A percentile compares a stretch with the other conserved stretches of the same genome.
phyloP scores from a whole-genome alignment of 441 rosid genomes.

The Pelargonium australe region DNA sequence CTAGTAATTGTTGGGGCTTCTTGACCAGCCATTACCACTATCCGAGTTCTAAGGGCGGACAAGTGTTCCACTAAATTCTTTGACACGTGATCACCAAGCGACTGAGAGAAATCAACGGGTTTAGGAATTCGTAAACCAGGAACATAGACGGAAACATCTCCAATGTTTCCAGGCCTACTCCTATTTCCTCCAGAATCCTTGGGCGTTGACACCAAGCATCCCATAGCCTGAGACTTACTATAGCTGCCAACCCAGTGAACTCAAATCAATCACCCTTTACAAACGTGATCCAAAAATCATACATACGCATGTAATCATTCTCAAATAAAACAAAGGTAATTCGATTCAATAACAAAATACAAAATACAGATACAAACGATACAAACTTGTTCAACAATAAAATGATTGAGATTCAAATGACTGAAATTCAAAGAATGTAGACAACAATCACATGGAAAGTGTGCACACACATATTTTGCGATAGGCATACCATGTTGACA shows the following conservation, averaged over 20 bases:
- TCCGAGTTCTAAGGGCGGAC: constrained; percentile 76
- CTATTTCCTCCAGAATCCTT: constrained; percentile 69
- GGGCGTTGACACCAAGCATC: constrained; percentile 76
- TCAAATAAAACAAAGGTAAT: constrained; percentile 8
- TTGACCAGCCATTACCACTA: constrained; percentile 94
- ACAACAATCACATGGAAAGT: constrained; percentile 28
- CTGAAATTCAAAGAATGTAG: constrained; percentile 19
- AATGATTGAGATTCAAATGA: constrained; percentile 1
- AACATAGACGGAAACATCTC: constrained; percentile 77
- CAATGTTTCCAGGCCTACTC: constrained; percentile 74
- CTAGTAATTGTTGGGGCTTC: constrained; percentile 92
- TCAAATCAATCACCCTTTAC: constrained; percentile 17
- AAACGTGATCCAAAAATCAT: not conserved
- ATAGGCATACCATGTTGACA: constrained; percentile 25
- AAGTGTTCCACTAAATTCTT: constrained; percentile 68
- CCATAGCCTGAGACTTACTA: constrained; percentile 49
- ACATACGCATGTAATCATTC: not conserved
- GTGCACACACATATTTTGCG: constrained; percentile 13
- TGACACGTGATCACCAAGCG: constrained; percentile 63
- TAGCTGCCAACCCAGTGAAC: constrained; percentile 31
- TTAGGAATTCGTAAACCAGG: constrained; percentile 94
- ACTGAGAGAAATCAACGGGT: constrained; percentile 69
- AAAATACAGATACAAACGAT: constrained; percentile 13
- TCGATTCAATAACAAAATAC: constrained; percentile 3
- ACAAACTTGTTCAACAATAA: constrained; percentile 1